Base-by-base conservation (phyloP, 1,284 basidiomycete species). In the Austroboletus niveus region DNA sequence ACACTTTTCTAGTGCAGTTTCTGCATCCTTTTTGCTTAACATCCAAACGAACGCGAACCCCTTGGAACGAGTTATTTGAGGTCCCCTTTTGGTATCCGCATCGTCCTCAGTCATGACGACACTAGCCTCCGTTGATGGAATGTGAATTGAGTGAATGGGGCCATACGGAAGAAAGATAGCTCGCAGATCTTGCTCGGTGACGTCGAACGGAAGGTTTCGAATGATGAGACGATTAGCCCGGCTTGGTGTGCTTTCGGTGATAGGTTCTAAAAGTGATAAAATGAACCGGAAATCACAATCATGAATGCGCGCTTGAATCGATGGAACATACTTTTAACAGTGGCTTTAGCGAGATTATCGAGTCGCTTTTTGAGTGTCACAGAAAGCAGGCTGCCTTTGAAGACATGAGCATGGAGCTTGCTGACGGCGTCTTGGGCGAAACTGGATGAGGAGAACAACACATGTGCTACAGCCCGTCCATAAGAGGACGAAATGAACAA, bases 11-110 rank as follows among this genome's bases (percentile, higher is more conserved):
- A 98, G 79, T 0, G 94, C 96, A 45, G 77, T 76, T 65, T 94
- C 88, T 4, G 94, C 95, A 63, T 95, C 92, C 55, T 88, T 87
- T 62, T 83, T 85, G 57, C 85, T 87, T 56, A 94, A 72, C 80
- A 93, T 94, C 93, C 94, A 98, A 12, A 98, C 87, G 63, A 99
- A 98, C 0, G 94, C 96, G 62, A 97, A 99, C 0, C 96, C 95
- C 59, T 91, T 87, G 22, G 80, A 80, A 22, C 83, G 76, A 2
- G 49, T 47, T 8, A n/a, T 15, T 0, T 22, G 14, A 17, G 17
- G 17, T 17, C 17, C 17, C 4, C 7, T 71, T 68, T 42, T 65
- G 66, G 43, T 64, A 10, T 69, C 64, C 6, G 60, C 62, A 6
- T 69, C 68, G 12, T 60, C 66, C 30, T 68, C 47, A 40, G 47